phyloP scores from a whole-genome alignment of 2,329 filamentous ascomycete genomes.

The Exophiala sp. region DNA sequence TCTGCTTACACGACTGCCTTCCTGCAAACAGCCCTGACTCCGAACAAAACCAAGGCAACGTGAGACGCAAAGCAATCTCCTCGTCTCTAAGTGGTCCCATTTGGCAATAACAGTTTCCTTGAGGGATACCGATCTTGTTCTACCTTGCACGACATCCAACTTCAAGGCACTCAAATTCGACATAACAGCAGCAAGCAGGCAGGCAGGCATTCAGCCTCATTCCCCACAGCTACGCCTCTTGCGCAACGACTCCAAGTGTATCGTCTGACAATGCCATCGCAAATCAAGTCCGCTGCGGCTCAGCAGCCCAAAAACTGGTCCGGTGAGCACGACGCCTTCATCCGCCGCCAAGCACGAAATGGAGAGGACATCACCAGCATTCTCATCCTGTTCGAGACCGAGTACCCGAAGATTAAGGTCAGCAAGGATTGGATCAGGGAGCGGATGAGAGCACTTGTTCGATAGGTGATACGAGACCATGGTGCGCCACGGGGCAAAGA shows the following conservation, averaged over 20 bases:
- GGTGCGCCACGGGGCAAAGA: not conserved
- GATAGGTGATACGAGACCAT: not conserved
- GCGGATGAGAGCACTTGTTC: slow-evolving; percentile 8
- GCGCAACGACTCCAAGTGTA: not conserved
- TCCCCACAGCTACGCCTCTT: not conserved
- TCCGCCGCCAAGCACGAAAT: slow-evolving; percentile 20
- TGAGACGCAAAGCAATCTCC: no score
- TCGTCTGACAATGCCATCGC: not conserved
- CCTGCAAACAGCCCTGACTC: no score
- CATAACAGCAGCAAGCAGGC: not conserved
- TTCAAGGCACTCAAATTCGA: no score
- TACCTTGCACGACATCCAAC: not conserved
- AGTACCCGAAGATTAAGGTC: slow-evolving; percentile 24
- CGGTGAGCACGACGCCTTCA: slow-evolving; percentile 24
- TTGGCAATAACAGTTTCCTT: no score
- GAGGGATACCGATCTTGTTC: no score
- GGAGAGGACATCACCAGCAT: slow-evolving; percentile 26
- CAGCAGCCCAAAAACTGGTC: slow-evolving; percentile 17
- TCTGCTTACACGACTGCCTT: no score
- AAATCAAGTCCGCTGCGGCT: not conserved
- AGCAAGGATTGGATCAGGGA: slow-evolving; percentile 16
- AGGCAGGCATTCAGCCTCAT: not conserved
- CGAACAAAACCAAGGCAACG: no score
- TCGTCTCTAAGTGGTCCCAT: no score
- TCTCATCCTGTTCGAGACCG: slow-evolving; percentile 31